phyloP scores from a whole-genome alignment of 2,329 filamentous ascomycete species.

The Endoconidiophora polonica region DNA sequence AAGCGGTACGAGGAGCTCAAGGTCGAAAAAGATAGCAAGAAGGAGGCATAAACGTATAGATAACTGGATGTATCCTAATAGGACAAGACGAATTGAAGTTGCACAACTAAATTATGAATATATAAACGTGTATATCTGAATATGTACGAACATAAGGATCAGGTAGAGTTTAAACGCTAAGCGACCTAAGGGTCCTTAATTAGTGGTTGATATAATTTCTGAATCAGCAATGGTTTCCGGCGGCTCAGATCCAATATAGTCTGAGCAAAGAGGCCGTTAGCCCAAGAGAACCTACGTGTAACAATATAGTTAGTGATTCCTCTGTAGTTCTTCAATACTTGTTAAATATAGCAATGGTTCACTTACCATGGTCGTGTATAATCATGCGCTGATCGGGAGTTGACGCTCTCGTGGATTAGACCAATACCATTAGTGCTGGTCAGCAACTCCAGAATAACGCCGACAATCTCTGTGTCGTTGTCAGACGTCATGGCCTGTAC shows the following conservation, averaged over 20 bases:
- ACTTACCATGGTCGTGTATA: constrained; percentile 23
- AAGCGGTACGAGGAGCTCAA: constrained; percentile 44
- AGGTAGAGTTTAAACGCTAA: no score
- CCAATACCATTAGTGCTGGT: constrained; percentile 26
- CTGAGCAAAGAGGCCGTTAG: constrained; percentile 75
- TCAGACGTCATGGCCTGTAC: constrained; percentile 34
- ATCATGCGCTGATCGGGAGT: constrained; percentile 19
- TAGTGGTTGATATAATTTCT: constrained; percentile 28
- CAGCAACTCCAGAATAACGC: constrained; percentile 23
- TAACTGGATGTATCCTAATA: no score
- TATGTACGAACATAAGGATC: no score
- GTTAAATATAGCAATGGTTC: constrained; percentile 6
- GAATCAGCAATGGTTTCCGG: constrained; percentile 51
- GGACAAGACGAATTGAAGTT: no score
- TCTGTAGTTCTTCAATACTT: no score
- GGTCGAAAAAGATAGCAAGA: constrained; percentile 10
- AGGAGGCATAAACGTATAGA: background rate
- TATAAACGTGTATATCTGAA: no score
- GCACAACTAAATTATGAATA: no score
- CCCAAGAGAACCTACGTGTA: constrained; percentile 64
- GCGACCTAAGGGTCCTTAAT: no score
- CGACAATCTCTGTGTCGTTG: constrained; percentile 21
- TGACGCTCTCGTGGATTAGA: constrained; percentile 31
- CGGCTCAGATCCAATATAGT: constrained; percentile 60
- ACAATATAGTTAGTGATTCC: constrained; percentile 15